Evolutionary conservation across 2,329 filamentous ascomycete species (phyloP).

Genomic region (Westerdykella sp.): DNA sequence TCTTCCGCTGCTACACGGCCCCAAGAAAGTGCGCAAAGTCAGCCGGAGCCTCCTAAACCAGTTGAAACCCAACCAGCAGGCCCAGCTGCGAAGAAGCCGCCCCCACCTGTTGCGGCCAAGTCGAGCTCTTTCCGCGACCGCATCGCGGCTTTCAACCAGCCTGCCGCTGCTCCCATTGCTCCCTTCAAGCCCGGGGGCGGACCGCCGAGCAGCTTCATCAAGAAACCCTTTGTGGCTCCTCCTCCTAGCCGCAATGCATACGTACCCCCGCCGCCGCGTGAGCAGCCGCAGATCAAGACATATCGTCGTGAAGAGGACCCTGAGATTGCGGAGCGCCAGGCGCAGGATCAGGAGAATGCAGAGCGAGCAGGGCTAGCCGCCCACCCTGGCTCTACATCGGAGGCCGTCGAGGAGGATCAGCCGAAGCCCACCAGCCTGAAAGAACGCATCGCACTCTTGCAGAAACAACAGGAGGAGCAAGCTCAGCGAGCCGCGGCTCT

Average conservation of each 20-base stretch:
- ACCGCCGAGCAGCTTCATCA: slow-evolving; percentile 67
- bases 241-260: slow-evolving; percentile 90
- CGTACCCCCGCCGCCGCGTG: slow-evolving; percentile 65
- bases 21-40: slow-evolving; percentile 8
- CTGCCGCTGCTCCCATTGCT: slow-evolving; percentile 75
- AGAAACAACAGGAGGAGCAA: slow-evolving; percentile 89
- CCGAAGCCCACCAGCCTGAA: slow-evolving; percentile 92
- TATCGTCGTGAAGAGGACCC: slow-evolving; percentile 88
- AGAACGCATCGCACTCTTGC: slow-evolving; percentile 87
- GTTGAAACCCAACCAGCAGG: slow-evolving; percentile 31
- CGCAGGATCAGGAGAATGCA: slow-evolving; percentile 59
- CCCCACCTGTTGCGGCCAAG: slow-evolving; percentile 67
- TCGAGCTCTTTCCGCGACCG: slow-evolving; percentile 89
- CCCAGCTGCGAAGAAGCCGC: slow-evolving; percentile 47
- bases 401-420: slow-evolving; percentile 63
- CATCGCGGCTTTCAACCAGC: slow-evolving; percentile 94
- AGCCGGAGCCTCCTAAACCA: slow-evolving; percentile 37
- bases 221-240: slow-evolving; percentile 93
- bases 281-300: slow-evolving; percentile 64
- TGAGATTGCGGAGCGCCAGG: slow-evolving; percentile 54
- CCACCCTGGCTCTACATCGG: slow-evolving; percentile 33
- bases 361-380: slow-evolving; percentile 60
- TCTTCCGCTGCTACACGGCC: background rate
- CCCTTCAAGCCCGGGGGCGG: slow-evolving; percentile 74
- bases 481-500: slow-evolving; percentile 63